Evolutionary conservation across 2,329 filamentous ascomycete genomes (phyloP).

Genomic region (Elsinoe arachidis): DNA sequence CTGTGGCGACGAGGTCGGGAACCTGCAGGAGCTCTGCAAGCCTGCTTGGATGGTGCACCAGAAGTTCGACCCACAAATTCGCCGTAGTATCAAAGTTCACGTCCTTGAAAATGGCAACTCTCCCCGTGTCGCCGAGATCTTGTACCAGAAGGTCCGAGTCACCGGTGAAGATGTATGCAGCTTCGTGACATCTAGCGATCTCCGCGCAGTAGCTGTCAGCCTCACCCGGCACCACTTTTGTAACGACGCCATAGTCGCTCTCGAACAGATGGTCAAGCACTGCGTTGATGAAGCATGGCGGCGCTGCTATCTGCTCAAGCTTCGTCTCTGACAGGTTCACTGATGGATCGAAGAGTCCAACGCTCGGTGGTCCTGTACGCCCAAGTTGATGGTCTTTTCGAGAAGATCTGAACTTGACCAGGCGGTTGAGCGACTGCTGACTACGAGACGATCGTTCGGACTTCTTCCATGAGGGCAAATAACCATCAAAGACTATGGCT

Average conservation of each 20-base stretch:
- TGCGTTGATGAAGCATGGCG: slow-evolving; percentile 67
- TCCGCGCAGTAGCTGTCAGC: slow-evolving; percentile 74
- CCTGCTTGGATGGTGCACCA: slow-evolving; percentile 33
- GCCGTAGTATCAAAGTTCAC: slow-evolving; percentile 34
- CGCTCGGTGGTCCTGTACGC: slow-evolving; percentile 11
- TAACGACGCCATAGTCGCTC: slow-evolving; percentile 35
- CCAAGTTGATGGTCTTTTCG: slow-evolving; percentile 18
- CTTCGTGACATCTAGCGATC: slow-evolving; percentile 48
- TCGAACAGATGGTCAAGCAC: slow-evolving; percentile 60
- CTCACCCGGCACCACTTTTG: slow-evolving; percentile 66
- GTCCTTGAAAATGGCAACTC: slow-evolving; percentile 61
- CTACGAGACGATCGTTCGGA: slow-evolving; percentile 54
- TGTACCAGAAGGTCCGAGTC: slow-evolving; percentile 81
- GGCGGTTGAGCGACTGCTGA: slow-evolving; percentile 46
- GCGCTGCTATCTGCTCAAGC: slow-evolving; percentile 40
- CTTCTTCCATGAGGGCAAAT: slow-evolving; percentile 60
- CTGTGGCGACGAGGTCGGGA: slow-evolving; percentile 30
- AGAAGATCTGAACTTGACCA: slow-evolving; percentile 43
- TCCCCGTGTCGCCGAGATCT: slow-evolving; percentile 53
- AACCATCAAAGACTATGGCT: slow-evolving; percentile 79
- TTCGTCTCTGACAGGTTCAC: slow-evolving; percentile 12
- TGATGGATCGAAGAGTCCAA: slow-evolving; percentile 17
- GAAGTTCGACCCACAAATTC: slow-evolving; percentile 17
- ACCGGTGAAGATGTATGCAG: slow-evolving; percentile 59
- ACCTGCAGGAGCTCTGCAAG: slow-evolving; percentile 42